Evolutionary conservation across 208 protist species (phyloP).

Genomic region (Trypanosoma lewisi): DNA sequence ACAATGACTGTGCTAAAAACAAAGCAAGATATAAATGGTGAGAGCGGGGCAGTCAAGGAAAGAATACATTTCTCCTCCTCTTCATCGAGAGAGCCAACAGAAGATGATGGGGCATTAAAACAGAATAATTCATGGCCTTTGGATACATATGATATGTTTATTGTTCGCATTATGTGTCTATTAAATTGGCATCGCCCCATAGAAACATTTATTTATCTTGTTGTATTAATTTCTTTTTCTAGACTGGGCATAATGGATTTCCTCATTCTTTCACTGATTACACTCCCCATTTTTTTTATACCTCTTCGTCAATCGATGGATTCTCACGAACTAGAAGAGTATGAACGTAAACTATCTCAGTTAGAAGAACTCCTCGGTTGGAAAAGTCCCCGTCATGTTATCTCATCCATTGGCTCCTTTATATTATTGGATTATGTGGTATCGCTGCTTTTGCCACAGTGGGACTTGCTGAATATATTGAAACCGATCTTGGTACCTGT

Average conservation of each 20-base stretch:
- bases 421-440: slow-evolving; percentile 9
- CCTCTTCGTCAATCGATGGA: neutral
- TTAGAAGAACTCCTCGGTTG: slow-evolving; percentile 7
- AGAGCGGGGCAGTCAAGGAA: neutral
- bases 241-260: slow-evolving; percentile 8
- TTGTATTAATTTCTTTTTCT: slow-evolving; percentile 1
- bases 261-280: slow-evolving; percentile 9
- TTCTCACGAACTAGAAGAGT: neutral
- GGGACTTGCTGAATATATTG: neutral
- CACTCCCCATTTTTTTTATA: neutral
- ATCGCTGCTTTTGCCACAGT: neutral
- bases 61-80: neutral
- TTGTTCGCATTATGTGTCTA: slow-evolving; percentile 26
- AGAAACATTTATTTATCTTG: slow-evolving; percentile 15
- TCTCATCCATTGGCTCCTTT: neutral
- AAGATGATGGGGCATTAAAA: neutral
- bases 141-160: slow-evolving; percentile 15
- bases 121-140: neutral
- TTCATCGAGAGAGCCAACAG: too few relatives aligned
- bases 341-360: neutral
- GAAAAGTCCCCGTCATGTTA: slow-evolving; percentile 1
- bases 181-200: slow-evolving; percentile 14
- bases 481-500: neutral
- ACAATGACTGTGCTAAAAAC: too few relatives aligned
- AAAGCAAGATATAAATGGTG: neutral